Percentiles rank a stretch among this genome's conserved stretches.
Conservation (phyloP, 768 basidiomycete species). For the Mycena amicta region DNA sequence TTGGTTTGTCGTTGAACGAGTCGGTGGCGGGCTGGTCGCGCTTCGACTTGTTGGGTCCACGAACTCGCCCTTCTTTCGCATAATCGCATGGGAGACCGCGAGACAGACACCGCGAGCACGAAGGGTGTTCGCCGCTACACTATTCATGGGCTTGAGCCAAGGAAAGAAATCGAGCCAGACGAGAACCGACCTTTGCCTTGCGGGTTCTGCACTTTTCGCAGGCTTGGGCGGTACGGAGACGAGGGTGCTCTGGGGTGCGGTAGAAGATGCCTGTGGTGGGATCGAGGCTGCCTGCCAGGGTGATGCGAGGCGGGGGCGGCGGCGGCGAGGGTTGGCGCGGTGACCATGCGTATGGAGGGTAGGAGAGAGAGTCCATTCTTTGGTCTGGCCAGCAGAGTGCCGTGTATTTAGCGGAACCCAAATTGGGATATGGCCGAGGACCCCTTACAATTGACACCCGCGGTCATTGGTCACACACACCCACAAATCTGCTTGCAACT, state of each 20-base stretch:
- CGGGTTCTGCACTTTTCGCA: slow-evolving; percentile 74
- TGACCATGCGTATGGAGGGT: not conserved
- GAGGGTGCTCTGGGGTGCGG: slow-evolving; percentile 62
- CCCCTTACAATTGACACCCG: too few relatives aligned
- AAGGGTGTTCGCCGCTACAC: slow-evolving; percentile 74
- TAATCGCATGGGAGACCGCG: slow-evolving; percentile 68
- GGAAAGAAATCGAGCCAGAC: not conserved
- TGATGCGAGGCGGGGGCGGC: slow-evolving; percentile 20
- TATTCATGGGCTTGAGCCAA: slow-evolving; percentile 25
- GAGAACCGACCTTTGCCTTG: slow-evolving; percentile 66
- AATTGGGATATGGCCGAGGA: not conserved
- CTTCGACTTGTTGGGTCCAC: slow-evolving; percentile 64
- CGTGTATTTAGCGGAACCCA: not conserved
- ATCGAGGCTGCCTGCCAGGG: slow-evolving; percentile 64
- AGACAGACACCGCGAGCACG: slow-evolving; percentile 64
- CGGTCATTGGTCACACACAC: not conserved
- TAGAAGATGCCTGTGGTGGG: slow-evolving; percentile 68
- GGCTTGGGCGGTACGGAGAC: slow-evolving; percentile 71
- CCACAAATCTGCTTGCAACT: not conserved
- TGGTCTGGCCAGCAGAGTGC: not conserved
- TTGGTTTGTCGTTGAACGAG: not conserved
- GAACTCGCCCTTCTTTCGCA: slow-evolving; percentile 63
- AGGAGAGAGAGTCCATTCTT: not conserved
- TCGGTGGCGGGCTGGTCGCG: slow-evolving; percentile 1
- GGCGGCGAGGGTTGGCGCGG: slow-evolving; percentile 2